Evolutionary conservation across 2,329 filamentous ascomycete species (phyloP).

Genomic region (Monosporascus sp.): DNA sequence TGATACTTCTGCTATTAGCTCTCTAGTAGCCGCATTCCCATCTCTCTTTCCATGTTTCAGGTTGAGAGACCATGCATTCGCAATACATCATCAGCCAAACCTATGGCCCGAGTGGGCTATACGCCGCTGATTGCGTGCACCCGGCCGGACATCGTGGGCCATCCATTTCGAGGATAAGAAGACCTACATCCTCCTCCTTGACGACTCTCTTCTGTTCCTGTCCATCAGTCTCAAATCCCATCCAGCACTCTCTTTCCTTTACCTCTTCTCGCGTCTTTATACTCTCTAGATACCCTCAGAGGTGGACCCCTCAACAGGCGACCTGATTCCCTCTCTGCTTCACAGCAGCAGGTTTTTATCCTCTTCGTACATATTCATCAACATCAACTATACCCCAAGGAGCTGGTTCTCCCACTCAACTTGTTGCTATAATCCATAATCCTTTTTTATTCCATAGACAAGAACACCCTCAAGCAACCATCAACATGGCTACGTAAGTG

Average conservation of each 20-base stretch:
- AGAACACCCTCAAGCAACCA: conserved; percentile 14
- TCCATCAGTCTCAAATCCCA: conserved; percentile 25
- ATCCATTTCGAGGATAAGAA: conserved; percentile 27
- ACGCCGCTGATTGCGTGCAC: conserved; percentile 22
- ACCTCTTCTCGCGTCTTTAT: conserved; percentile 17
- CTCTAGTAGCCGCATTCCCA: conserved; percentile 13
- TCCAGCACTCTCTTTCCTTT: conserved; percentile 23
- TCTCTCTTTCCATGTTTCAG: conserved; percentile 28
- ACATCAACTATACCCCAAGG: conserved; percentile 11
- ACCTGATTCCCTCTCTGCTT: conserved; percentile 21
- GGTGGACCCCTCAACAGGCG: conserved; percentile 15
- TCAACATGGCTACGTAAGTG: conserved; percentile 40
- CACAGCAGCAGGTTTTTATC: conserved; percentile 12
- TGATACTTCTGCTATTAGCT: conserved; percentile 7
- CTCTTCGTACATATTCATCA: conserved; percentile 13
- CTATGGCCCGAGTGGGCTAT: conserved; percentile 9
- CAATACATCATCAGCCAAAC: conserved; percentile 17
- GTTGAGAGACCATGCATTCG: conserved; percentile 16
- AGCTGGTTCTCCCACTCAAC: conserved; percentile 25
- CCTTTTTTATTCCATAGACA: conserved; percentile 21
- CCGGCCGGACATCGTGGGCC: conserved; percentile 14
- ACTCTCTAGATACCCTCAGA: conserved; percentile 23
- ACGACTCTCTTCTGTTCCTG: conserved; percentile 13
- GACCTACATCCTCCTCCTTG: conserved; percentile 20
- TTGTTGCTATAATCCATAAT: conserved; percentile 23